A percentile compares a stretch with the other conserved stretches of the same genome.
phyloP scores from a whole-genome alignment of 1,284 basidiomycete genomes.

The Leccinum fallax region DNA sequence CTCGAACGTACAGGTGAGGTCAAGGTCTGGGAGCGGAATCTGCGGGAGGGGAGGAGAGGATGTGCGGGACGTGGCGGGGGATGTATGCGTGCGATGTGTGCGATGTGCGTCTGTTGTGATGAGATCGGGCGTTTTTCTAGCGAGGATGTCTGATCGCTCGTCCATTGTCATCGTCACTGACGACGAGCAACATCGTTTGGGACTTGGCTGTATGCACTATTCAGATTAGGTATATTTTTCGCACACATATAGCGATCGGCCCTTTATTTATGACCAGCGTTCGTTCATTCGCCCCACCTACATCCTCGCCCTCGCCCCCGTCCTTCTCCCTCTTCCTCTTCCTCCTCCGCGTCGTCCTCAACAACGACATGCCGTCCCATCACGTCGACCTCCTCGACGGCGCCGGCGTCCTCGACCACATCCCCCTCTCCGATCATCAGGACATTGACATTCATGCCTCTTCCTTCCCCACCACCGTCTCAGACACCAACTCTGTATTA shows the following conservation, averaged over 20 bases:
- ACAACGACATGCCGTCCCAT: constrained; percentile 25
- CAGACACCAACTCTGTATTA: constrained; percentile 36
- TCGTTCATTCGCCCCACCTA: constrained; percentile 19
- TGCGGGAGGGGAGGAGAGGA: constrained; percentile 51
- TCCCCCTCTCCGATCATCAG: constrained; percentile 30
- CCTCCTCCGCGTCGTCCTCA: constrained; percentile 14
- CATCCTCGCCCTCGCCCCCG: neutral
- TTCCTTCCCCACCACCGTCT: constrained; percentile 22
- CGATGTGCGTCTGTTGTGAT: neutral
- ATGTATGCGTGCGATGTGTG: constrained; percentile 23
- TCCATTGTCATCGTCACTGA: constrained; percentile 32
- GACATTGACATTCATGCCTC: constrained; percentile 36
- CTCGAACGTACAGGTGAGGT: constrained; percentile 54
- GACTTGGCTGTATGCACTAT: neutral
- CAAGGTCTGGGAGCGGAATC: constrained; percentile 53
- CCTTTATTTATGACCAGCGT: constrained; percentile 33
- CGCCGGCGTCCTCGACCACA: constrained; percentile 24
- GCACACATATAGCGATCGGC: constrained; percentile 31
- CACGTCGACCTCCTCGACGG: constrained; percentile 18
- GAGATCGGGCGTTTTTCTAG: neutral
- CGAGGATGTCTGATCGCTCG: constrained; percentile 20
- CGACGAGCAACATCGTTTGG: constrained; percentile 13
- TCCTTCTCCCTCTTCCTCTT: constrained; percentile 9
- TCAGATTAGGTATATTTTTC: constrained; percentile 24
- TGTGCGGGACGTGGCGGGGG: constrained; percentile 22